Evolutionary conservation across 176 grass and related monocot genomes (phyloP), one percentile per base, ranked within the genome.

Genomic region (Musa beccarii): DNA sequence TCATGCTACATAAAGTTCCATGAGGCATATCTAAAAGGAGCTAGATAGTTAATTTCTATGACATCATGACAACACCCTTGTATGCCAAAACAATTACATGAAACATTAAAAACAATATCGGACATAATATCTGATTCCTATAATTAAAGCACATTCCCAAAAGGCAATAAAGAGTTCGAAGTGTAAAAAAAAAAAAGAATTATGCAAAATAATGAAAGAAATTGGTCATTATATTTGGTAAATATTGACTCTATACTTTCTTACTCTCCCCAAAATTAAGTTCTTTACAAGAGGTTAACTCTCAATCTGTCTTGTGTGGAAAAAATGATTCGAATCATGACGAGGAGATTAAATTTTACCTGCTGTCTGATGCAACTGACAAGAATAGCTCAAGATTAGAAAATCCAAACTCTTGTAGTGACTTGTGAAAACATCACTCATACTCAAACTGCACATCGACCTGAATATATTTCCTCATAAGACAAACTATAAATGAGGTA

Each of bases 371-470:
- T 66, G 63, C 22, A 66, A n/a, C 11, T 11, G 23, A 28, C 57
- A 61, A 71, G 16, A 22, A 75, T 59, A 29, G 29, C 16, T 49
- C 54, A 59, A 0, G 73, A 75, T 49, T 15, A 29, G 73, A 61
- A 59, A 3, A 71, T 52, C 19, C 24, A 9, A 49, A 13, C 52
- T 55, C 71, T 54, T 50, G 11, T 26, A 73, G 52, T 54, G 21
- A 54, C 11, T 53, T 55, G 13, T 12, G 4, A 4, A 19, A 15
- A 83, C 53, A 67, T 94, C 79, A 99, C 34, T 99, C 95, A 24
- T 99, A 93, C 62, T 94, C 95, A 84, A 99, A 94, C 78, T 87
- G 82, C 72, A 99, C 90, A 84, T 99, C 88, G 17, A 99, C 82
- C 79, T 99, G 82, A 49, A 89, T 81, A 55, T 91, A 99, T 78